phyloP scores from a whole-genome alignment of 768 basidiomycete genomes.

The Termitomyces sp. region DNA sequence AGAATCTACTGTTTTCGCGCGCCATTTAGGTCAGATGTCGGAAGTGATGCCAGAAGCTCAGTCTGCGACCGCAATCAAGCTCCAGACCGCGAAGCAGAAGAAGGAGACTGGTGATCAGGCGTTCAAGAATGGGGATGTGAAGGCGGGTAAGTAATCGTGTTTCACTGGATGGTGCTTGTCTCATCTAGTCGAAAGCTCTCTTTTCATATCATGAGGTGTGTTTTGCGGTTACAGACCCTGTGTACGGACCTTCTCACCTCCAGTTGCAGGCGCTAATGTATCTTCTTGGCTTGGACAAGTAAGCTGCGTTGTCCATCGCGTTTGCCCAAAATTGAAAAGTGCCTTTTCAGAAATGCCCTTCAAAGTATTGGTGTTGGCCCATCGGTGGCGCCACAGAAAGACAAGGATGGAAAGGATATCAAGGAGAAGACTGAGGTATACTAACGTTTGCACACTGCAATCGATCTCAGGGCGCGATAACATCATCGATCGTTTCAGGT shows the following conservation, averaged over 20 bases:
- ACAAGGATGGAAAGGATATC: slow-evolving; percentile 25
- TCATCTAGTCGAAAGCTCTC: slow-evolving; percentile 43
- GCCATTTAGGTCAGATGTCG: slow-evolving; percentile 17
- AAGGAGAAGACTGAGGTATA: slow-evolving; percentile 67
- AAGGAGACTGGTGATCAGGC: slow-evolving; percentile 64
- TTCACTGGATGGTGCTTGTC: background rate
- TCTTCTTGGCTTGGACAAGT: slow-evolving; percentile 76
- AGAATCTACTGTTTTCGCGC: slow-evolving; percentile 6
- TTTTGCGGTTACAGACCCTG: background rate
- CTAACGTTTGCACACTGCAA: background rate
- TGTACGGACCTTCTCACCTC: slow-evolving; percentile 1
- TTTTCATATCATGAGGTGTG: slow-evolving; percentile 61
- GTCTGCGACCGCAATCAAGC: slow-evolving; percentile 36
- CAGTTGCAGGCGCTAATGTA: slow-evolving; percentile 58
- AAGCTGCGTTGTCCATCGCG: slow-evolving; percentile 15
- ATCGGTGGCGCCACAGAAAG: slow-evolving; percentile 18
- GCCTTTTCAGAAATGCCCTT: slow-evolving; percentile 41
- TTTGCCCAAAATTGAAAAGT: background rate
- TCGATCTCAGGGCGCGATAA: slow-evolving; percentile 1
- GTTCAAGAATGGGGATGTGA: slow-evolving; percentile 59
- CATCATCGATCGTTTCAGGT: slow-evolving; percentile 33
- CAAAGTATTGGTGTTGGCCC: slow-evolving; percentile 42
- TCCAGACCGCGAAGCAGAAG: slow-evolving; percentile 57
- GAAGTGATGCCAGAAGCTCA: slow-evolving; percentile 15
- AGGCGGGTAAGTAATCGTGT: slow-evolving; percentile 41